Evolutionary conservation across 1,284 basidiomycete genomes (phyloP).

Genomic region (Tetrapyrgos nigripes): DNA sequence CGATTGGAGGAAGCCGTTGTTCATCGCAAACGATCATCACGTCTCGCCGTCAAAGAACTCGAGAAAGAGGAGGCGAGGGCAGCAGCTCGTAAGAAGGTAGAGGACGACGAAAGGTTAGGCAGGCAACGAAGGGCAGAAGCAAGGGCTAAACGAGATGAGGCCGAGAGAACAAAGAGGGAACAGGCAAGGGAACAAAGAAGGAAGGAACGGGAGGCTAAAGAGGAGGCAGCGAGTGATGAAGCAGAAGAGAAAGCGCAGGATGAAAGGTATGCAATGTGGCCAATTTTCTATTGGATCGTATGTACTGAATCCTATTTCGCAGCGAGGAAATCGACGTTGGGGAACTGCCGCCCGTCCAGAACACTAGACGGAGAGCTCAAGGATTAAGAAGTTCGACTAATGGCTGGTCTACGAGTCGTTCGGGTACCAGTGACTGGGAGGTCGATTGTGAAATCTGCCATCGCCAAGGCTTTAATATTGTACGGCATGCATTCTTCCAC

Average conservation of each 20-base stretch:
- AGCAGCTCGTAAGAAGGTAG: constrained; percentile 57
- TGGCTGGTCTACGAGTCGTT: constrained; percentile 39
- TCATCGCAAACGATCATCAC: constrained; percentile 84
- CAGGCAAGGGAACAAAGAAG: constrained; percentile 58
- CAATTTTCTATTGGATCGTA: background rate
- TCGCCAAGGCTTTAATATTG: constrained; percentile 71
- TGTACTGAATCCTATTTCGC: background rate
- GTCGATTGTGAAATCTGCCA: constrained; percentile 86
- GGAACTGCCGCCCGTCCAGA: too few species aligned
- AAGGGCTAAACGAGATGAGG: constrained; percentile 69
- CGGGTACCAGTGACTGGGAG: constrained; percentile 76
- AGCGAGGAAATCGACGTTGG: background rate
- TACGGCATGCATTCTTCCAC: constrained; percentile 37
- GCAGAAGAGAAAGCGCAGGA: constrained; percentile 15
- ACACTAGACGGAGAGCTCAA: too few species aligned
- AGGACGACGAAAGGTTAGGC: constrained; percentile 69
- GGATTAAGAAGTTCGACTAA: constrained; percentile 14
- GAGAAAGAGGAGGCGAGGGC: constrained; percentile 73
- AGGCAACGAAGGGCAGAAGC: constrained; percentile 69
- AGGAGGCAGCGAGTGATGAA: constrained; percentile 28
- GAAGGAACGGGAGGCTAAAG: constrained; percentile 56
- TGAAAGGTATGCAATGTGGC: constrained; percentile 22
- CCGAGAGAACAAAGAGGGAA: constrained; percentile 64
- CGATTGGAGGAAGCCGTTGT: constrained; percentile 73
- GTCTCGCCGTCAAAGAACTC: constrained; percentile 76